phyloP scores from a whole-genome alignment of 768 basidiomycete species.

The Thelephora ganbajun region DNA sequence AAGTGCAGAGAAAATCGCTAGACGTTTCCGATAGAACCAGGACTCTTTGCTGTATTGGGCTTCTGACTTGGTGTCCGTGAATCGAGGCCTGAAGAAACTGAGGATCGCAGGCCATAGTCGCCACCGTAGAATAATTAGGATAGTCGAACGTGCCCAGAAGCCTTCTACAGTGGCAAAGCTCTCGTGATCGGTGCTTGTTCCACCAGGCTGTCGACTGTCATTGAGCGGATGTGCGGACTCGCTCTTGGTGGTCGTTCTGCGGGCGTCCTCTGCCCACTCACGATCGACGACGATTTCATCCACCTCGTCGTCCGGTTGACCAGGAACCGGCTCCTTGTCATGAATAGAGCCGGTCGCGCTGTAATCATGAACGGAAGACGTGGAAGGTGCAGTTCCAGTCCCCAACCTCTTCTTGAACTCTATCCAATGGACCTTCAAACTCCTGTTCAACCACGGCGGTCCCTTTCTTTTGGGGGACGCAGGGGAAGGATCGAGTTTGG shows the following conservation, averaged over 20 bases:
- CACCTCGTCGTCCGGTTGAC: constrained; percentile 29
- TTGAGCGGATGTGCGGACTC: constrained; percentile 34
- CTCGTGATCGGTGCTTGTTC: constrained; percentile 24
- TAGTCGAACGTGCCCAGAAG: constrained; percentile 19
- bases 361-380: constrained; percentile 36
- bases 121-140: constrained; percentile 36
- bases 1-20: constrained; percentile 46
- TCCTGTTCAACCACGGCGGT: constrained; percentile 12
- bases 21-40: constrained; percentile 55
- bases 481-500: background rate
- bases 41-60: constrained; percentile 42
- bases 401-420: constrained; percentile 19
- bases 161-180: constrained; percentile 21
- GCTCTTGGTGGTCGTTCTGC: constrained; percentile 34
- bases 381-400: constrained; percentile 27
- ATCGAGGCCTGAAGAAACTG: constrained; percentile 46
- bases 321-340: constrained; percentile 14
- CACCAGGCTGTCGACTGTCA: constrained; percentile 24
- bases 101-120: constrained; percentile 39
- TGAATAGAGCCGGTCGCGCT: constrained; percentile 18
- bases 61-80: constrained; percentile 42
- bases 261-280: constrained; percentile 46
- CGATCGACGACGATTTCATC: constrained; percentile 71
- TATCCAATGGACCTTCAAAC: constrained; percentile 17
- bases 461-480: constrained; percentile 13